phyloP scores from a whole-genome alignment of 148 eudicot genomes.

The Talinum fruticosum region DNA sequence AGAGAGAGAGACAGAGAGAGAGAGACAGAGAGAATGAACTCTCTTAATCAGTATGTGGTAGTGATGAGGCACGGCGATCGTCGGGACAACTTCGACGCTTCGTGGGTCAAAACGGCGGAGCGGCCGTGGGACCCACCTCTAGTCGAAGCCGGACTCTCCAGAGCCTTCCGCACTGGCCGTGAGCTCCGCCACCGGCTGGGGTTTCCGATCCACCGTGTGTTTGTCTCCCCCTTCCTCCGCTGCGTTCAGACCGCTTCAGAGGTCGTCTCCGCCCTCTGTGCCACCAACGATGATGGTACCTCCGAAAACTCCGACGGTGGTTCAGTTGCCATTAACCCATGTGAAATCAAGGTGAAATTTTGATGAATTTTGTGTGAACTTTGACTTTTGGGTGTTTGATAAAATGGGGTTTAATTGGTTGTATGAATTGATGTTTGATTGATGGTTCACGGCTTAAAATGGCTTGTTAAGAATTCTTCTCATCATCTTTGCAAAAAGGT shows the following conservation, averaged over 20 bases:
- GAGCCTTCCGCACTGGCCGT: slow-evolving; percentile 55
- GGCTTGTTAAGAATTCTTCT: background rate
- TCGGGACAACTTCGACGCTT: slow-evolving; percentile 65
- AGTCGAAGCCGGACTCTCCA: slow-evolving; percentile 39
- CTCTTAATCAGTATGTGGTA: slow-evolving; percentile 54
- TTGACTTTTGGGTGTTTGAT: background rate
- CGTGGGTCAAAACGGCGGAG: slow-evolving; percentile 54
- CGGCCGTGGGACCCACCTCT: slow-evolving; percentile 94
- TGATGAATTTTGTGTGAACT: background rate
- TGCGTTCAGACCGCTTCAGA: slow-evolving; percentile 80
- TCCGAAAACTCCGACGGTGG: slow-evolving; percentile 18
- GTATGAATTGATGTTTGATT: background rate
- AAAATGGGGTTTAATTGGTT: background rate
- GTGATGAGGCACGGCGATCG: slow-evolving; percentile 95
- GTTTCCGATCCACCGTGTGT: slow-evolving; percentile 66
- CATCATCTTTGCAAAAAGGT: background rate
- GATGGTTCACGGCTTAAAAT: background rate
- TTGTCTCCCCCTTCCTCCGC: slow-evolving; percentile 77
- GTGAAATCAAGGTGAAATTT: slow-evolving; percentile 56
- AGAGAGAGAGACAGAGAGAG: background rate
- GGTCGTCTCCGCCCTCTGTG: slow-evolving; percentile 52
- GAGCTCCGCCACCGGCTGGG: slow-evolving; percentile 39
- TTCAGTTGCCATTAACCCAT: slow-evolving; percentile 43
- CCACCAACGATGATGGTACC: slow-evolving; percentile 21
- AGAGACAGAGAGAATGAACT: slow-evolving; percentile 8